Percentiles rank a stretch among this genome's conserved stretches.
Conservation (phyloP, 2,329 filamentous ascomycete species). For the Trichoderma sp. region DNA sequence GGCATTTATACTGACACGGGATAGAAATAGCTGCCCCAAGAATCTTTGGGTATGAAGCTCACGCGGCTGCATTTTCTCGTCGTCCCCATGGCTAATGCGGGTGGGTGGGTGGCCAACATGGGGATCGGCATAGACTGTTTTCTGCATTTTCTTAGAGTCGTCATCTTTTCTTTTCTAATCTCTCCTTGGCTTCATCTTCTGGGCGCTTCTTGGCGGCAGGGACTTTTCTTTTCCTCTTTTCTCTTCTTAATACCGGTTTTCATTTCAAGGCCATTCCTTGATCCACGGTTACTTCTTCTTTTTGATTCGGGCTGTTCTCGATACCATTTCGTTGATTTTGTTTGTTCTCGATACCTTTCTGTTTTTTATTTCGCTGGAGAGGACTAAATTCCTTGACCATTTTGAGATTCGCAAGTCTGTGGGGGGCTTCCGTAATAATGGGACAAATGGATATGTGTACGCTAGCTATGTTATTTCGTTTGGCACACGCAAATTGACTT, state of each 20-base stretch:
- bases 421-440: not conserved
- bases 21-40: not conserved
- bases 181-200: not conserved
- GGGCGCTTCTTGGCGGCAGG: not conserved
- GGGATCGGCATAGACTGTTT: not conserved
- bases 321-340: not conserved
- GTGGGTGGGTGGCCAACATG: not conserved
- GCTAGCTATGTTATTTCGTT: not conserved
- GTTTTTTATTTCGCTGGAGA: not conserved
- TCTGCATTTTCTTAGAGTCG: not conserved
- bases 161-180: not conserved
- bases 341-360: not conserved
- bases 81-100: not conserved
- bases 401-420: not conserved
- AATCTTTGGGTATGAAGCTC: not conserved
- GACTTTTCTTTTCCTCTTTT: not conserved
- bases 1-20: not conserved
- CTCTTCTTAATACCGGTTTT: not conserved
- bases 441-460: not conserved
- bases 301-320: not conserved
- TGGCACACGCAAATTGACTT: not conserved
- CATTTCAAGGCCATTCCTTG: not conserved
- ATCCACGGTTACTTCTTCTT: not conserved
- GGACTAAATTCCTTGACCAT: not conserved
- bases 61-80: not conserved